Conservation (phyloP, 306 rosid genomes). For the Lagenaria siceraria region DNA sequence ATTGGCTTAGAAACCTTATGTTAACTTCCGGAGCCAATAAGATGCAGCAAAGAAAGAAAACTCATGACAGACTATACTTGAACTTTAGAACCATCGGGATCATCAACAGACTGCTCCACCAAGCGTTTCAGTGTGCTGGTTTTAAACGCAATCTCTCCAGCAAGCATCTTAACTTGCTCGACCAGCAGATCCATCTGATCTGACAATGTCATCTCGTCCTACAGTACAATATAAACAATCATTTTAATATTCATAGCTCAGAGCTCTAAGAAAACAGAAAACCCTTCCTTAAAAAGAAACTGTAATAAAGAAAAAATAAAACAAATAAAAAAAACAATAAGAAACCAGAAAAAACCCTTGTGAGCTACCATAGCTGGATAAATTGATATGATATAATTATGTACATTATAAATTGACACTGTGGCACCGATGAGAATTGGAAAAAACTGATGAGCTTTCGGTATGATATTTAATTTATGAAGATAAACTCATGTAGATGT, state of each 20-base stretch:
- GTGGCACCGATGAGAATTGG: not conserved
- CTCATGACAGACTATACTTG: slow-evolving; percentile 38
- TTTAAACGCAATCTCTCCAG: slow-evolving; percentile 91
- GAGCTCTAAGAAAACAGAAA: not conserved
- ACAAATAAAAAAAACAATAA: too few species aligned
- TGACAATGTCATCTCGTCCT: slow-evolving; percentile 82
- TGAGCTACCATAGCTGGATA: not conserved
- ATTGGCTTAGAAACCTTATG: not conserved
- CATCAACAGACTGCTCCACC: slow-evolving; percentile 73
- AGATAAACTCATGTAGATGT: slow-evolving; percentile 6
- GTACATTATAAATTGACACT: not conserved
- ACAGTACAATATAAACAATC: slow-evolving; percentile 14
- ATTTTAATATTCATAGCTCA: slow-evolving; percentile 3
- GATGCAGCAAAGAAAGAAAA: not conserved
- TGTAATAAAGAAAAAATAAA: too few species aligned
- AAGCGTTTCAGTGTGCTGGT: slow-evolving; percentile 96
- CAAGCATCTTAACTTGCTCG: slow-evolving; percentile 99
- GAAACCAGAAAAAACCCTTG: not conserved
- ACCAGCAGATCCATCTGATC: slow-evolving; percentile 96
- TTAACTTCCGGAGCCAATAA: not conserved
- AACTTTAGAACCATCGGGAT: slow-evolving; percentile 63
- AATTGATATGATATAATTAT: not conserved
- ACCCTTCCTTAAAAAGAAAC: not conserved
- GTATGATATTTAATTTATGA: slow-evolving; percentile 2
- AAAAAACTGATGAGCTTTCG: not conserved